phyloP scores from a whole-genome alignment of 2,329 filamentous ascomycete species.

The Scytalidium sp. region DNA sequence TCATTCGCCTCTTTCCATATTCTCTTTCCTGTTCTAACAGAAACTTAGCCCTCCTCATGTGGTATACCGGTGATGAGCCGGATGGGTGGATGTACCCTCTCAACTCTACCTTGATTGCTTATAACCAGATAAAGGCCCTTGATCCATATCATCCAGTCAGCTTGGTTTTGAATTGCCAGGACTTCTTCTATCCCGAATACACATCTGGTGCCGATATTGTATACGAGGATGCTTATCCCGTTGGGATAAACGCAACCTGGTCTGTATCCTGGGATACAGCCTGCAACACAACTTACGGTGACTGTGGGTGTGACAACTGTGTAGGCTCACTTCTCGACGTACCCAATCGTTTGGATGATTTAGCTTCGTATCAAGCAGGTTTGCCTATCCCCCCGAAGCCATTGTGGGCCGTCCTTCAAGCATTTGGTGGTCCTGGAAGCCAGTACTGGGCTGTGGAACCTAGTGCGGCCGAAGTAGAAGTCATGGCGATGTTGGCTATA shows the following conservation, averaged over 20 bases:
- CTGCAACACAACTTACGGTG: constrained; percentile 48
- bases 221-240: constrained; percentile 45
- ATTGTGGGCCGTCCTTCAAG: constrained; percentile 48
- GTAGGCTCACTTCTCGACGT: constrained; percentile 41
- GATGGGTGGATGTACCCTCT: constrained; percentile 35
- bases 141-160: constrained; percentile 48
- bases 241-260: constrained; percentile 42
- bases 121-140: constrained; percentile 37
- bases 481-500: constrained; percentile 43
- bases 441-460: constrained; percentile 45
- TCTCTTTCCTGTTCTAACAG: too few species aligned
- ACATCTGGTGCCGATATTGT: constrained; percentile 45
- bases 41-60: constrained; percentile 36
- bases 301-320: constrained; percentile 47
- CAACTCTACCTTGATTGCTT: constrained; percentile 38
- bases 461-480: constrained; percentile 40
- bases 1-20: too few species aligned
- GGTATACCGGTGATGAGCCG: constrained; percentile 51
- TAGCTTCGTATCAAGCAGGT: constrained; percentile 36
- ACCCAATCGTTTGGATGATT: constrained; percentile 37
- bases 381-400: constrained; percentile 36
- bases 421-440: constrained; percentile 37
- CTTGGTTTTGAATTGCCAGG: constrained; percentile 44
- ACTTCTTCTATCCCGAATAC: constrained; percentile 45
- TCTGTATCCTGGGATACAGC: constrained; percentile 39